These are phyloP conservation scores for Kwoniella botswanensis DNA, from an alignment of 768 basidiomycete genomes.

Conservation along the genomic window DNA sequence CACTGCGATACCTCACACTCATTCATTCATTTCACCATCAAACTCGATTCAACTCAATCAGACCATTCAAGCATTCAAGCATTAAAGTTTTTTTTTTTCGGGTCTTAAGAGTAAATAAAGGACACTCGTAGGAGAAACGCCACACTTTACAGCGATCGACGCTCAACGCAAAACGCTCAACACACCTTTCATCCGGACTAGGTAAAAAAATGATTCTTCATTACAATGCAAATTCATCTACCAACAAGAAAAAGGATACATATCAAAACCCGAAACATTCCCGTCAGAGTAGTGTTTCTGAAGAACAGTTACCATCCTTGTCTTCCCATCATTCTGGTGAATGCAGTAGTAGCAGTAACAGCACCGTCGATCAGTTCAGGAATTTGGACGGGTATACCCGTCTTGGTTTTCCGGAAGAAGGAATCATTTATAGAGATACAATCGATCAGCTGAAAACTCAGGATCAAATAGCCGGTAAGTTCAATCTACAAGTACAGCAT, in stretches of 20 bases:
- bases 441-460: not conserved
- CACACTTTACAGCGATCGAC: too few relatives aligned
- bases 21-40: too few relatives aligned
- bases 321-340: not conserved
- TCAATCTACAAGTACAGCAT: not conserved
- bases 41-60: too few relatives aligned
- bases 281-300: not conserved
- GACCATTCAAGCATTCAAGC: too few relatives aligned
- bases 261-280: not conserved
- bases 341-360: not conserved
- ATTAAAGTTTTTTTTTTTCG: too few relatives aligned
- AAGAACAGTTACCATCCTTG: not conserved
- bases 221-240: too few relatives aligned
- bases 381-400: not conserved
- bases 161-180: too few relatives aligned
- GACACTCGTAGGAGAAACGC: too few relatives aligned
- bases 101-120: too few relatives aligned
- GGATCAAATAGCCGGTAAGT: constrained; percentile 12
- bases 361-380: not conserved
- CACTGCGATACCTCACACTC: too few relatives aligned
- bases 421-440: not conserved
- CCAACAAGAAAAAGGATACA: not conserved
- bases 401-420: not conserved
- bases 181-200: not conserved
- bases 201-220: not conserved